Percentiles rank a stretch among this genome's conserved stretches.
phyloP scores from a whole-genome alignment of 164 flowering plant species.

The Chimonanthus salicifolius region DNA sequence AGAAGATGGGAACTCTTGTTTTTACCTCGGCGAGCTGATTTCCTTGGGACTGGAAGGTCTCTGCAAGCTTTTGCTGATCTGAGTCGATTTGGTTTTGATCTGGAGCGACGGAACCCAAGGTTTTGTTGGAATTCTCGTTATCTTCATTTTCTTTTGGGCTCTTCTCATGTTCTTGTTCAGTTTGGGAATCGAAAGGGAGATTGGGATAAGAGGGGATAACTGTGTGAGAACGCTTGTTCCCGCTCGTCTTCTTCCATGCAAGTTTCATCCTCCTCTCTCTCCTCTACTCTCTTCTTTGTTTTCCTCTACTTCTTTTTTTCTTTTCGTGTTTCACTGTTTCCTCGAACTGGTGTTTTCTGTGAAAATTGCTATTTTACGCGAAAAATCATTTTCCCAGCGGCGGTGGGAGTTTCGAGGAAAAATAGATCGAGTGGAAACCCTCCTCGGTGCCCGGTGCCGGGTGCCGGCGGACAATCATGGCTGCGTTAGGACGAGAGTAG shows the following conservation, averaged over 20 bases:
- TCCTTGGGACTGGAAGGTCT: conserved; percentile 43
- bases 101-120: conserved; percentile 5
- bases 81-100: conserved; percentile 2
- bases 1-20: too few species aligned
- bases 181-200: conserved; percentile 40
- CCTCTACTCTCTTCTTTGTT: neutral
- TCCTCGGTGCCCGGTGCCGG: too few species aligned
- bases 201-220: conserved; percentile 19
- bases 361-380: too few species aligned
- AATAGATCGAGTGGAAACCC: too few species aligned
- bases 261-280: conserved; percentile 27
- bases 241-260: conserved; percentile 35
- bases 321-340: neutral
- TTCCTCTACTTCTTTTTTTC: neutral
- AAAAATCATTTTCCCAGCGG: too few species aligned
- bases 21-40: conserved; percentile 54
- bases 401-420: too few species aligned
- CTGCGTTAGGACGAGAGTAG: too few species aligned
- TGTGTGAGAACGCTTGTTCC: conserved; percentile 29
- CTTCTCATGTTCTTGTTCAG: neutral
- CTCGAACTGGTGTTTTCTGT: too few species aligned
- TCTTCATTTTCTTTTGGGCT: neutral
- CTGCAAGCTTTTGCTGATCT: conserved; percentile 23
- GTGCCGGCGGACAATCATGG: too few species aligned
- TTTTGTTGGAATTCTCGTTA: neutral